Evolutionary conservation across 768 basidiomycete genomes (phyloP), one percentile per base, ranked within the genome.

Genomic region (Lactifluus rugatus): DNA sequence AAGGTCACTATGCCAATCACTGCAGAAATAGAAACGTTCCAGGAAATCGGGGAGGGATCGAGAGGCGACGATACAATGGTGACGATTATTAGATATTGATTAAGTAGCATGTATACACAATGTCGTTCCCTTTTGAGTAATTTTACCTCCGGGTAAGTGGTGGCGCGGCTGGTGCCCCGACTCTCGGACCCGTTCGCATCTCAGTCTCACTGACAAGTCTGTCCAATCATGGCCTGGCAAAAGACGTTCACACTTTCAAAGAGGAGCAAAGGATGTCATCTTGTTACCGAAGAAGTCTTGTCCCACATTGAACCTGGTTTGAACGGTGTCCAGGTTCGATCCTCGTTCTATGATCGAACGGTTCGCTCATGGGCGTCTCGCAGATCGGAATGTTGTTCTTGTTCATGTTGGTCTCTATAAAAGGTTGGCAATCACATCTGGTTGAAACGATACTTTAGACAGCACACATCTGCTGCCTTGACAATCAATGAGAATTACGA

Each of bases 1-100:
- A 87, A 64, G 95, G 95, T 1, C 95, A 98, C 68, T 95, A 95
- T 68, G 94, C 94, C 19, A 95, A 96, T 69, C 84, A 89, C 65
- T 96, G 94, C 71, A 81, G 86, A 42, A 93, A 93, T 70, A 76
- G 88, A 56, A 93, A 93, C 69, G 86, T 92, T 23, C 93, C 93
- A 26, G 93, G 93, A 13, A 92, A 90, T 69, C 79, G 93, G 49
- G 93, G 93, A 56, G 93, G 93, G 8, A 72, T 83, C 48, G 89
- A 89, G 63, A 77, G 78, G 47, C 64, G 58, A 44, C 64, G 62
- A 34, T 63, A 54, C 36, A 74, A 70, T 44, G 61, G 61, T 10
- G 66, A 62, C 11, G 64, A 63, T 25, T 57, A 54, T 36, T 55
- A 48, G 46, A 32, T 32, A 11, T 42, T 28, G 16, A 56, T 55